These are phyloP conservation scores for Epichloe sylvatica DNA, from an alignment of 2,329 filamentous ascomycete genomes.

Conservation along the genomic window DNA sequence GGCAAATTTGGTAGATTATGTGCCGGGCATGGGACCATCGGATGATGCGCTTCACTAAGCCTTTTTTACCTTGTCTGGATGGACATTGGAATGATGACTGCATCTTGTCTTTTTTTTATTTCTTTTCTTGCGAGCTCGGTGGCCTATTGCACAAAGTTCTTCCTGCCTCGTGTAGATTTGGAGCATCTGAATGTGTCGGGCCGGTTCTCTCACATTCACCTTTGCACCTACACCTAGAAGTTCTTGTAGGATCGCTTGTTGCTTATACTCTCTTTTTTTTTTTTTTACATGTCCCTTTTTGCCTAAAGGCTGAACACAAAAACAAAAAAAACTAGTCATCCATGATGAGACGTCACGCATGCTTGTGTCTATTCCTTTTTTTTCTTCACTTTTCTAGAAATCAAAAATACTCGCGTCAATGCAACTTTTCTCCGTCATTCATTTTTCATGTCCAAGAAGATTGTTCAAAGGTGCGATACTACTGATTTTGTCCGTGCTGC, in stretches of 20 bases:
- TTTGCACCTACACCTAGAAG: not conserved
- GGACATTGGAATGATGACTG: slow-evolving; percentile 1
- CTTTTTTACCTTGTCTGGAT: not conserved
- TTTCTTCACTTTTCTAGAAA: not conserved
- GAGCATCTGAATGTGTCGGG: slow-evolving; percentile 7
- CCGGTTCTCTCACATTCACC: slow-evolving; percentile 10
- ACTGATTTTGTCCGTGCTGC: too few species aligned
- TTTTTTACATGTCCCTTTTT: not conserved
- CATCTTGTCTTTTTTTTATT: not conserved
- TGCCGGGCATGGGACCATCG: not conserved
- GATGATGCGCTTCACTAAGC: not conserved
- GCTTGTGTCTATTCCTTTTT: not conserved
- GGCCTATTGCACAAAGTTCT: not conserved
- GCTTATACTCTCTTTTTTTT: not conserved
- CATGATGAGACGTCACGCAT: slow-evolving; percentile 8
- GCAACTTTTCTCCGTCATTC: not conserved
- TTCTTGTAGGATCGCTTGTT: not conserved
- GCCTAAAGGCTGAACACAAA: not conserved
- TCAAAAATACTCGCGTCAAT: not conserved
- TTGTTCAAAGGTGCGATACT: too few species aligned
- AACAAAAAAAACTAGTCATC: not conserved
- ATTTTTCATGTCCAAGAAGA: too few species aligned
- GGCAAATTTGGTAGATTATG: slow-evolving; percentile 5
- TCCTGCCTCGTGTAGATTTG: not conserved
- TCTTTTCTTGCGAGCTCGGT: not conserved